Base-by-base conservation (phyloP, 768 basidiomycete species). In the Pulveroboletus sp. region DNA sequence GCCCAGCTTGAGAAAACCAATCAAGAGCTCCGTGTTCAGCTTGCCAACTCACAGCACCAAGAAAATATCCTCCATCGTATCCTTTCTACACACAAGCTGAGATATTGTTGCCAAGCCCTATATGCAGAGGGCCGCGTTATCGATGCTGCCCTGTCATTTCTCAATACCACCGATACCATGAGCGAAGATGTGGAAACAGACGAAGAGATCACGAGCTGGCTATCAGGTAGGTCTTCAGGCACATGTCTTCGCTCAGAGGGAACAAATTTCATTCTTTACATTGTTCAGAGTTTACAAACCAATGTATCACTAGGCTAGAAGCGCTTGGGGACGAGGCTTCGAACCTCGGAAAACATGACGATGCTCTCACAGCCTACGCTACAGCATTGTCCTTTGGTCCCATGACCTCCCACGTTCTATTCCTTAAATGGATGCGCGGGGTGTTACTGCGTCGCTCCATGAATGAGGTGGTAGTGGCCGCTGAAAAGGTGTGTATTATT, bases 391-490 rank as follows among this genome's bases (percentile, higher is more conserved):
- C 24, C 0, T 39, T 57, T 16, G 7, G 31, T 29, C 35, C 47
- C 6, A 16, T 48, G 11, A 20, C 3, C 4, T 23, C 48, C 3
- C 19, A 39, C 2, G 6, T n/a, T 12, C 3, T 58, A 11, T 14
- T 58, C 0, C 9, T 3, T 4, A 58, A 58, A 29, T 58, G 56
- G 56, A 43, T 17, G 12, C 25, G 6, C 2, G 16, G n/a, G 1
- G 21, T 20, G 29, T 14, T 58, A 17, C 16, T 10, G 7, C 35
- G n/a, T 17, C 7, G 40, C 16, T 27, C 53, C 5, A 16, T 11
- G 3, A 39, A 19, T 5, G n/a, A 53, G 10, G 48, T 8, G 10
- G 13, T 53, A 13, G 17, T 6, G 6, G 33, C 6, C n/a, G 13
- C 14, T 5, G 5, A 4, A 13, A 35, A 52, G 35, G 56, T 58